phyloP scores from a whole-genome alignment of 345 rosid genomes.

The Zanthoxylum bungeanum region DNA sequence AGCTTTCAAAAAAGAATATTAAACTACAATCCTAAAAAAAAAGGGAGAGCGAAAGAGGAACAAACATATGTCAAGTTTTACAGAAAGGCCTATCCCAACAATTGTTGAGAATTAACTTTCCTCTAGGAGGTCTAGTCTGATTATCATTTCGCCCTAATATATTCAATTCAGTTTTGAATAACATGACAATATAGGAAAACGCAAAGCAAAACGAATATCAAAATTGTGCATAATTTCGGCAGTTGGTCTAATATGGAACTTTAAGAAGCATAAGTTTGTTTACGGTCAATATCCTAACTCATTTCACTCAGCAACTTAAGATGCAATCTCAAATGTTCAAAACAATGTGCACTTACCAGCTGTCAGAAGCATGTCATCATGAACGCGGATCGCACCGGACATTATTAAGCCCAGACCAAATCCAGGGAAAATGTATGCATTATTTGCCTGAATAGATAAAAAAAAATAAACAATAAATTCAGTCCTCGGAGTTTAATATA shows the following conservation, averaged over 20 bases:
- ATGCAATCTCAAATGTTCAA: background rate
- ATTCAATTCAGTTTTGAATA: too few species aligned
- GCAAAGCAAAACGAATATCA: background rate
- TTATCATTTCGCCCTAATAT: too few species aligned
- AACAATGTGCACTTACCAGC: conserved; percentile 51
- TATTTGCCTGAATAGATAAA: conserved; percentile 63
- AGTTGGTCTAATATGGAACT: background rate
- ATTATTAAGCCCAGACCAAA: conserved; percentile 88
- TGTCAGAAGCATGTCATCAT: conserved; percentile 91
- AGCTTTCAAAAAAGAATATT: background rate
- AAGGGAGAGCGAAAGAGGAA: background rate
- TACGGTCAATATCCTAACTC: background rate
- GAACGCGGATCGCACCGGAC: conserved; percentile 95
- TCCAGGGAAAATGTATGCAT: conserved; percentile 97
- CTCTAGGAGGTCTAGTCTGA: background rate
- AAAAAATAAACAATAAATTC: conserved; percentile 5
- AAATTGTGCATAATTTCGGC: background rate
- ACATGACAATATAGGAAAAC: background rate
- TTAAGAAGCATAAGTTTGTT: too few species aligned
- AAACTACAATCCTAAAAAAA: background rate
- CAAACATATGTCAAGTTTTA: background rate
- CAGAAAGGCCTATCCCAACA: background rate
- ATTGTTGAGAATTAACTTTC: background rate
- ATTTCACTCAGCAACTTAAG: background rate
- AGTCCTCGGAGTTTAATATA: background rate